Evolutionary conservation across 2,329 filamentous ascomycete genomes (phyloP).

Genomic region (Curvularia verruculosa): DNA sequence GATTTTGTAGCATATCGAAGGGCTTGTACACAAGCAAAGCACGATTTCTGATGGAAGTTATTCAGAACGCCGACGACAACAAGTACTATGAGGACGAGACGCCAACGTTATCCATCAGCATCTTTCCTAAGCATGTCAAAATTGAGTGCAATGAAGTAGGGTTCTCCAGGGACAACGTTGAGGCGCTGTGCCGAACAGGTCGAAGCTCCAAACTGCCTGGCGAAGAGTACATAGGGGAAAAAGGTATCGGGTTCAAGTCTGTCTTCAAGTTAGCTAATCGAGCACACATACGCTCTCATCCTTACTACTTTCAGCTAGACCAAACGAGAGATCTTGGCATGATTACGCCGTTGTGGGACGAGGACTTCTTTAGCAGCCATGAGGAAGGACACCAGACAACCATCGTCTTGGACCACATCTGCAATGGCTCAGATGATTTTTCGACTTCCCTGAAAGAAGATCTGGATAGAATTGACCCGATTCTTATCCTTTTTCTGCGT

Average conservation of each 20-base stretch:
- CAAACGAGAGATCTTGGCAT: constrained; percentile 3
- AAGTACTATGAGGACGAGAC: constrained; percentile 23
- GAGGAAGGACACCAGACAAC: neutral
- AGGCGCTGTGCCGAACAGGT: neutral
- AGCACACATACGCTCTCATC: constrained; percentile 47
- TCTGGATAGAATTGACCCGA: too few species aligned
- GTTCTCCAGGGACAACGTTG: too few species aligned
- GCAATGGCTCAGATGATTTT: too few species aligned
- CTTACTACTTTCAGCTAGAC: constrained; percentile 44
- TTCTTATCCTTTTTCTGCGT: too few species aligned
- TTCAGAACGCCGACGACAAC: constrained; percentile 54
- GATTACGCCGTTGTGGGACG: constrained; percentile 3
- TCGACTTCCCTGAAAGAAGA: too few species aligned
- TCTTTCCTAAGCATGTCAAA: neutral
- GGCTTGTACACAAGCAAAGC: constrained; percentile 3
- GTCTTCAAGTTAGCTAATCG: constrained; percentile 44
- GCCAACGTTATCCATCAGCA: neutral
- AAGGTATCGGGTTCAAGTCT: constrained; percentile 47
- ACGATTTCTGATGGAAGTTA: constrained; percentile 33
- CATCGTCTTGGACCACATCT: neutral
- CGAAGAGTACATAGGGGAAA: constrained; percentile 40
- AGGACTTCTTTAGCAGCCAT: neutral
- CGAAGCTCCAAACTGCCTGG: neutral
- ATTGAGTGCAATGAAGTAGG: too few species aligned
- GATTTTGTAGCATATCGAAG: too few species aligned